These are phyloP conservation scores for Trichoderma cornu-damae DNA, from an alignment of 2,329 filamentous ascomycete genomes.

Conservation along the genomic window DNA sequence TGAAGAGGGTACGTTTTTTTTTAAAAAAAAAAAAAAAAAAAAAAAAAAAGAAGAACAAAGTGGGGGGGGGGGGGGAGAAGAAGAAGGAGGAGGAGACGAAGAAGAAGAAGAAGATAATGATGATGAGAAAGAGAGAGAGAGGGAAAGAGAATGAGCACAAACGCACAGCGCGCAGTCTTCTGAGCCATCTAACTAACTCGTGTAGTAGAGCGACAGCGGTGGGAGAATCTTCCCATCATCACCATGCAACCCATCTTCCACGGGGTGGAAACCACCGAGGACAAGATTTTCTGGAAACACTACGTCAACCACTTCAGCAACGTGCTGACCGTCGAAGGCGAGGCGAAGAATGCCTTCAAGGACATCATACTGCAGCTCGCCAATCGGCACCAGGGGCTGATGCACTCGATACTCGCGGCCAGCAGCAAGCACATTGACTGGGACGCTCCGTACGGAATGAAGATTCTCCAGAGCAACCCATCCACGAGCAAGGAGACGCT, in stretches of 20 bases:
- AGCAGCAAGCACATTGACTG: constrained; percentile 71
- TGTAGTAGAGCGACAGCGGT: constrained; percentile 45
- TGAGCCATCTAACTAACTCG: constrained; percentile 16
- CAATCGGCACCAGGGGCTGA: constrained; percentile 70
- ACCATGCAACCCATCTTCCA: constrained; percentile 65
- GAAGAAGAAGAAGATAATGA: too few species aligned
- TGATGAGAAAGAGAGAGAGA: too few species aligned
- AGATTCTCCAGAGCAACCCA: constrained; percentile 47
- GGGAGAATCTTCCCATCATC: constrained; percentile 47
- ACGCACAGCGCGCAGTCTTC: not conserved
- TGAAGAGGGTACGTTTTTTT: constrained; percentile 60
- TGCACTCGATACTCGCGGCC: constrained; percentile 84
- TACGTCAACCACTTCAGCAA: constrained; percentile 75
- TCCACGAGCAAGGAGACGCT: constrained; percentile 44
- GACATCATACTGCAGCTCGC: constrained; percentile 79
- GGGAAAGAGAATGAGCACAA: too few species aligned
- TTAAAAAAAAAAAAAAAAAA: too few species aligned
- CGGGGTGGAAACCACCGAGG: constrained; percentile 73
- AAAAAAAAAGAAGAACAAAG: too few species aligned
- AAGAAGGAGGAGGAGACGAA: too few species aligned
- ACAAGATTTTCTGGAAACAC: constrained; percentile 76
- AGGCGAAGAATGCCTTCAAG: constrained; percentile 78
- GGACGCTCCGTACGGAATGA: constrained; percentile 51
- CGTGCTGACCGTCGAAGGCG: constrained; percentile 75
- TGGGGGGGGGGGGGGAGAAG: too few species aligned